These are phyloP conservation scores for Starmerella davenportii DNA, from an alignment of 805 yeast species.

Conservation along the genomic window DNA sequence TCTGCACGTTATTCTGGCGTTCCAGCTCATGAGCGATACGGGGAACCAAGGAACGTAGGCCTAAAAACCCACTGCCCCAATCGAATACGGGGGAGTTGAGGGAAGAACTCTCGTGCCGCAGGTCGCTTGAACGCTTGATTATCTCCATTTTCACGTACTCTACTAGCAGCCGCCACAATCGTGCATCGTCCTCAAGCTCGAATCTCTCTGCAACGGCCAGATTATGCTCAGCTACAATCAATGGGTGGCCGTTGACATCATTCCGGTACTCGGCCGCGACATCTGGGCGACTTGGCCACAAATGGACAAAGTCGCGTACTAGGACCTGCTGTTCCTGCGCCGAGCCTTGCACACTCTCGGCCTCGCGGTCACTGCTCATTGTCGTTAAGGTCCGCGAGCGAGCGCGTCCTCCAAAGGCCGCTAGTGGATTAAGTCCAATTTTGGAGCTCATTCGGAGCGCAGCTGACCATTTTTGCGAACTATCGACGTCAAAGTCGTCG, in stretches of 20 bases:
- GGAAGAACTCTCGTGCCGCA: neutral
- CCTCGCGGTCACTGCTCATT: neutral
- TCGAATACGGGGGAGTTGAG: conserved; percentile 12
- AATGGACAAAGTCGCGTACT: conserved; percentile 33
- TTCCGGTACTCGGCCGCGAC: conserved; percentile 30
- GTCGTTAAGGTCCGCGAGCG: conserved; percentile 1
- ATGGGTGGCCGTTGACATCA: conserved; percentile 30
- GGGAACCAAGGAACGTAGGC: conserved; percentile 39
- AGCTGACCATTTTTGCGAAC: conserved; percentile 10
- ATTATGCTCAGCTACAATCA: conserved; percentile 48
- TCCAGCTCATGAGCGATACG: conserved; percentile 50
- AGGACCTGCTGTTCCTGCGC: conserved; percentile 3
- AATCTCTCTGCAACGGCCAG: conserved; percentile 47
- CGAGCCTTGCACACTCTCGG: neutral
- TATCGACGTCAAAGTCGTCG: conserved; percentile 13
- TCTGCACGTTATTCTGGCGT: conserved; percentile 49
- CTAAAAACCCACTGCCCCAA: conserved; percentile 76
- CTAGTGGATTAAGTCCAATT: neutral
- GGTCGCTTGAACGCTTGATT: no score
- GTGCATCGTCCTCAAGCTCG: conserved; percentile 45
- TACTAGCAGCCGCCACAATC: conserved; percentile 43
- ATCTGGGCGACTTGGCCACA: conserved; percentile 58
- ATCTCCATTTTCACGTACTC: conserved; percentile 6
- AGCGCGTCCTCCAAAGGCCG: neutral
- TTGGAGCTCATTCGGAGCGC: conserved; percentile 1